Conservation (phyloP, 1,139 yeast genomes). For the Yamadazyma friedrichii region DNA sequence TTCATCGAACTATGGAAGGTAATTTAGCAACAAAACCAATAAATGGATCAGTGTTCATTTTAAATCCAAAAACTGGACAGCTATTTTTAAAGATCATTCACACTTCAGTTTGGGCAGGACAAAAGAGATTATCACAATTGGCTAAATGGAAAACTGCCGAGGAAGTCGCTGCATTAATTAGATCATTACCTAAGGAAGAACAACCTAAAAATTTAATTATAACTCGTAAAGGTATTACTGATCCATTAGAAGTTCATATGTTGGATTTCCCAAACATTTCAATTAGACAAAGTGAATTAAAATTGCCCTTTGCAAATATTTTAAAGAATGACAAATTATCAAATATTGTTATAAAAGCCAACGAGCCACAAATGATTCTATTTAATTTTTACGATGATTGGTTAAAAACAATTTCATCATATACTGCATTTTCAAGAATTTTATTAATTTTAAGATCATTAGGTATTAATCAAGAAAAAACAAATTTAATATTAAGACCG, state of each 20-base stretch:
- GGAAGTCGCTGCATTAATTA: slow-evolving; percentile 87
- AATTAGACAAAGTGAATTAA: slow-evolving; percentile 85
- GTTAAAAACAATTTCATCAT: slow-evolving; percentile 78
- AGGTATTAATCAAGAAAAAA: slow-evolving; percentile 72
- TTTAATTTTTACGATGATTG: slow-evolving; percentile 95
- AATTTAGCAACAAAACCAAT: slow-evolving; percentile 89
- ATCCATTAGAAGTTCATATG: slow-evolving; percentile 96
- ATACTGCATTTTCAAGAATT: slow-evolving; percentile 90
- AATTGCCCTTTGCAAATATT: slow-evolving; percentile 86
- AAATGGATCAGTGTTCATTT: slow-evolving; percentile 87
- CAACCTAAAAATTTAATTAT: slow-evolving; percentile 92
- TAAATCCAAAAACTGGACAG: slow-evolving; percentile 90
- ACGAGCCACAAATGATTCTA: slow-evolving; percentile 89
- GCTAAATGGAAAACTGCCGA: slow-evolving; percentile 99
- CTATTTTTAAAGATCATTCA: slow-evolving; percentile 85
- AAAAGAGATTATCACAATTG: slow-evolving; percentile 86
- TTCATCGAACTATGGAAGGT: slow-evolving; percentile 91
- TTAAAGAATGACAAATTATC: slow-evolving; percentile 79
- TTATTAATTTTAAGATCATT: slow-evolving; percentile 78
- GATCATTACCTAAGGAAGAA: slow-evolving; percentile 89
- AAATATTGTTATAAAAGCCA: slow-evolving; percentile 79
- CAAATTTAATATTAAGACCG: slow-evolving; percentile 75
- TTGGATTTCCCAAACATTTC: slow-evolving; percentile 92
- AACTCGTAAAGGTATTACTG: slow-evolving; percentile 86
- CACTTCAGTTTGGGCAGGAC: slow-evolving; percentile 97